A percentile compares a stretch with the other conserved stretches of the same genome.
These are phyloP conservation scores for Sugiyamaella mastotermitis DNA, from an alignment of 805 yeast species.

Conservation along the genomic window DNA sequence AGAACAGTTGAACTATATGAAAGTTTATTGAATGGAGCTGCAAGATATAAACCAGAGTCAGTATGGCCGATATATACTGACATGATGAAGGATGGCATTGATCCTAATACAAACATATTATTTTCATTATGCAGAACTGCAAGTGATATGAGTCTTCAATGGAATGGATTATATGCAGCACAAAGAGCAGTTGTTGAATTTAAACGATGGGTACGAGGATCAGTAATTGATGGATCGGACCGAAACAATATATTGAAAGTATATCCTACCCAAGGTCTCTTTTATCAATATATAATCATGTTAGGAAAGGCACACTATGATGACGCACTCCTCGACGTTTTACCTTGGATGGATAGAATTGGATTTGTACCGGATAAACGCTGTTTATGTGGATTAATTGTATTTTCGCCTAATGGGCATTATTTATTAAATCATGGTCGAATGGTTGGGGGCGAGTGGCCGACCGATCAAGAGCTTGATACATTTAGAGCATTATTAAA, in stretches of 20 bases:
- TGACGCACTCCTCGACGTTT: constrained; percentile 43
- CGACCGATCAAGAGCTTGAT: constrained; percentile 24
- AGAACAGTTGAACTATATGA: constrained; percentile 4
- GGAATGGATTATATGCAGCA: constrained; percentile 51
- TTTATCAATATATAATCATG: constrained; percentile 49
- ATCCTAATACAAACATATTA: constrained; percentile 31
- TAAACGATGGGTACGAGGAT: constrained; percentile 36
- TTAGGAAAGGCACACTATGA: constrained; percentile 42
- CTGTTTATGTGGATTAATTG: constrained; percentile 37
- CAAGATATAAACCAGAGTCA: constrained; percentile 26
- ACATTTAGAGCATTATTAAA: not conserved
- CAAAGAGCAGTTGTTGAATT: constrained; percentile 58
- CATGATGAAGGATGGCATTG: constrained; percentile 16
- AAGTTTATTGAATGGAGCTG: constrained; percentile 22
- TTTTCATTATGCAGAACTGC: constrained; percentile 48
- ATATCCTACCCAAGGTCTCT: constrained; percentile 41
- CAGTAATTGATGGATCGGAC: constrained; percentile 25
- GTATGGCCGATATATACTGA: constrained; percentile 32
- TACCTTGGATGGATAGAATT: constrained; percentile 51
- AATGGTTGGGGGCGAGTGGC: constrained; percentile 26
- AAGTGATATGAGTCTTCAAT: constrained; percentile 29
- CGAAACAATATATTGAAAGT: constrained; percentile 28
- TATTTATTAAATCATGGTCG: constrained; percentile 23
- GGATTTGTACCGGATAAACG: constrained; percentile 37
- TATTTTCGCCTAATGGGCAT: constrained; percentile 26